Evolutionary conservation across 805 yeast species (phyloP).

Genomic region (Candida chilensis): DNA sequence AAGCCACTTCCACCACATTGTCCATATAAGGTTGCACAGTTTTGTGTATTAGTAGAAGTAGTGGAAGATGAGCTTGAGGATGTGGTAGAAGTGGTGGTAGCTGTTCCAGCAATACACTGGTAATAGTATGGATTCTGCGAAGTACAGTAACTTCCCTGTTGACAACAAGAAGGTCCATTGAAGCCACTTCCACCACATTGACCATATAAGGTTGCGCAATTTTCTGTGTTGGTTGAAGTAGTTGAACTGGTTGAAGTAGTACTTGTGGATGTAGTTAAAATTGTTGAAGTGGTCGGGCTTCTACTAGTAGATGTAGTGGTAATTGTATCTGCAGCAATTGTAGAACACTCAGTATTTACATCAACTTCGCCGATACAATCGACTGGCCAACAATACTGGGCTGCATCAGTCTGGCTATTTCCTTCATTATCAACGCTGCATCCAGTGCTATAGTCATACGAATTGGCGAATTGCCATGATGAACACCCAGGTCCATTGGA

Average conservation of each 20-base stretch:
- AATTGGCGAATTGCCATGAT: slow-evolving; percentile 7
- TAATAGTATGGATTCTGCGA: slow-evolving; percentile 5
- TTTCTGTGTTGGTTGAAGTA: too few species aligned
- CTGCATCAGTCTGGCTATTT: slow-evolving; percentile 8
- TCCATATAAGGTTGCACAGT: slow-evolving; percentile 3
- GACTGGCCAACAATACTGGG: slow-evolving; percentile 10
- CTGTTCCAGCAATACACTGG: slow-evolving; percentile 7
- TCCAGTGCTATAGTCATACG: slow-evolving; percentile 11
- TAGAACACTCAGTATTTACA: too few species aligned
- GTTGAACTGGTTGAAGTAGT: too few species aligned
- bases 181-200: slow-evolving; percentile 9
- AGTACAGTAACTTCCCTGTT: slow-evolving; percentile 4
- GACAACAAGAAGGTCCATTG: slow-evolving; percentile 6
- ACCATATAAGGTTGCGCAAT: slow-evolving; percentile 3
- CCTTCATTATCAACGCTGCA: slow-evolving; percentile 8
- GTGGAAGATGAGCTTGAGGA: slow-evolving; percentile 11
- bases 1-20: slow-evolving; percentile 9
- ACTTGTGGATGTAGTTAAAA: slow-evolving; percentile 3
- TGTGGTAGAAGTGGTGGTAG: slow-evolving; percentile 5
- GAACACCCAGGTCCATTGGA: slow-evolving; percentile 6
- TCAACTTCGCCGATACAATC: slow-evolving; percentile 9
- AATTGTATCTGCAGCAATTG: too few species aligned
- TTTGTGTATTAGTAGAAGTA: slow-evolving; percentile 4
- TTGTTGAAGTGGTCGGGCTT: too few species aligned
- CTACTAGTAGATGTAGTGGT: too few species aligned